These are phyloP conservation scores for Neophaeococcomyces aloes DNA, from an alignment of 2,329 filamentous ascomycete genomes.

Conservation along the genomic window DNA sequence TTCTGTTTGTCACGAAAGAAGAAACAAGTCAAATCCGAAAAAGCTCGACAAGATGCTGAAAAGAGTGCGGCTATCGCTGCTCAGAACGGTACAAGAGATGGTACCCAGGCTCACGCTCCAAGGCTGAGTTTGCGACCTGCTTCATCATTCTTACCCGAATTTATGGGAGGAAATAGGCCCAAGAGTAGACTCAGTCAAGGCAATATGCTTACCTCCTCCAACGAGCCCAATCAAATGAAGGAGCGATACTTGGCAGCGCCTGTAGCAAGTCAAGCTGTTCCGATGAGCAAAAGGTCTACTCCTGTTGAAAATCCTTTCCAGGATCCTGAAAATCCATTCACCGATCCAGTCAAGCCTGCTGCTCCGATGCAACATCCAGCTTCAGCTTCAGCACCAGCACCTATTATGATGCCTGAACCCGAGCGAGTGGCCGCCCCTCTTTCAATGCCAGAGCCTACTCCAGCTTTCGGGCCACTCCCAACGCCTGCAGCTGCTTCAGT, in stretches of 20 bases:
- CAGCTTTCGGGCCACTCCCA: constrained; percentile 13
- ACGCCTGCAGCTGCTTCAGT: constrained; percentile 17
- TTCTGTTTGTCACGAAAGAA: constrained; percentile 67
- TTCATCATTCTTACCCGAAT: constrained; percentile 68
- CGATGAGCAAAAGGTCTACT: constrained; percentile 8
- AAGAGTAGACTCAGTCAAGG: constrained; percentile 21
- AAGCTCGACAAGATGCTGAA: constrained; percentile 49
- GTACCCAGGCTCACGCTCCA: constrained; percentile 48
- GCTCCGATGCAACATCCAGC: constrained; percentile 16
- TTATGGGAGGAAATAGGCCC: constrained; percentile 29
- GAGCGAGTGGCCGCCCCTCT: constrained; percentile 19
- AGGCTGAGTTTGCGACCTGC: constrained; percentile 74
- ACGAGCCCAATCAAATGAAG: constrained; percentile 7
- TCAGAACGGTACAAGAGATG: constrained; percentile 23
- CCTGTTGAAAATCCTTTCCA: constrained; percentile 15
- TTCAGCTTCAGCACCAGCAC: constrained; percentile 8
- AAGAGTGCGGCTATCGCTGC: constrained; percentile 39
- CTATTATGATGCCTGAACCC: constrained; percentile 13
- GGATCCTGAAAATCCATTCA: constrained; percentile 21
- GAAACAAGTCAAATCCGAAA: constrained; percentile 38
- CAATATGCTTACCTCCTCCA: constrained; percentile 19
- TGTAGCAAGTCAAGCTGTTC: constrained; percentile 5
- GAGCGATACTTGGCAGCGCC: constrained; percentile 11
- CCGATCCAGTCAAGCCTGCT: constrained; percentile 18
- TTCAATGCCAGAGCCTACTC: constrained; percentile 46